phyloP scores from a whole-genome alignment of 129 eudicot species.

The Lactuca sativa region DNA sequence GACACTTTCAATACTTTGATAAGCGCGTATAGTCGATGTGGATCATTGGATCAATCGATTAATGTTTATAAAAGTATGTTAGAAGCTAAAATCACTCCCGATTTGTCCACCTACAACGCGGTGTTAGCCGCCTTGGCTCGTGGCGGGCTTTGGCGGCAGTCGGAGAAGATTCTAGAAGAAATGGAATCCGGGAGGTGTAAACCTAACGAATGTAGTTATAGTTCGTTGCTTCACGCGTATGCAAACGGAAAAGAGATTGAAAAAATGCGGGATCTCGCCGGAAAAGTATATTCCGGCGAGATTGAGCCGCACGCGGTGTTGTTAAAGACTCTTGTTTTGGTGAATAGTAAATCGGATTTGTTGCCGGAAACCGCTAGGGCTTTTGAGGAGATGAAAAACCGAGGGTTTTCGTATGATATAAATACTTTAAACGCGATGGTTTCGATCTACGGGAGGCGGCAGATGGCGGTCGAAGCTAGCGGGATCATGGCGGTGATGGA shows the following conservation, averaged over 20 bases:
- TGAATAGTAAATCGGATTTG: constrained; percentile 75
- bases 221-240: constrained; percentile 86
- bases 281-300: constrained; percentile 63
- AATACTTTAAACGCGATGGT: constrained; percentile 78
- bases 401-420: constrained; percentile 56
- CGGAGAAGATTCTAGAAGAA: constrained; percentile 78
- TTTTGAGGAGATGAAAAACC: constrained; percentile 55
- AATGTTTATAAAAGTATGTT: constrained; percentile 68
- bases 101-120: constrained; percentile 88
- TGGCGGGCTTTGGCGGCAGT: constrained; percentile 89
- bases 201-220: constrained; percentile 72
- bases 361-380: constrained; percentile 74
- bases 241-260: constrained; percentile 79
- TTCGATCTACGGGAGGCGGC: constrained; percentile 82
- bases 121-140: constrained; percentile 86
- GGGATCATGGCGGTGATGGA: constrained; percentile 63
- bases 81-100: constrained; percentile 81
- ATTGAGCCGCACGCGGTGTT: constrained; percentile 55
- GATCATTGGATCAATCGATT: constrained; percentile 82
- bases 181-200: constrained; percentile 65
- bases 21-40: constrained; percentile 84
- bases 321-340: constrained; percentile 79
- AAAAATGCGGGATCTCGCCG: constrained; percentile 52
- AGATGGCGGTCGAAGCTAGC: constrained; percentile 64
- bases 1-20: constrained; percentile 92